Evolutionary conservation across 192 early-diverging fungal genomes (phyloP).

Genomic region (Spizellomyces sp.): DNA sequence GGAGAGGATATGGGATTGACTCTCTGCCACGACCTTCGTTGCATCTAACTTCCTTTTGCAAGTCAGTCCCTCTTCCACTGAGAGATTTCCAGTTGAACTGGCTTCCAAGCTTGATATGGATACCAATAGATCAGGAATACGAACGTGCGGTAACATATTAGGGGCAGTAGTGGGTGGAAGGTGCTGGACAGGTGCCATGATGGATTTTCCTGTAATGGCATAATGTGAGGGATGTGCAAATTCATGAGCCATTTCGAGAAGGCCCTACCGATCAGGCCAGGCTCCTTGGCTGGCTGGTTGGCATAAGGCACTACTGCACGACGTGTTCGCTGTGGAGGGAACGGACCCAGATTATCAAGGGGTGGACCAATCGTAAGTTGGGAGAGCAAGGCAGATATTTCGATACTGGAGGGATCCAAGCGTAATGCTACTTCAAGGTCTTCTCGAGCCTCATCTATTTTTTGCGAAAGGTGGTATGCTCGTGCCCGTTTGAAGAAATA

Average conservation of each 20-base stretch:
- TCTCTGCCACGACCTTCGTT: neutral
- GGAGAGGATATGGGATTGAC: constrained; percentile 13
- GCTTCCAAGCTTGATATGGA: no score
- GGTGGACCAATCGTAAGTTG: constrained; percentile 29
- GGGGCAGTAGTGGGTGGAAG: no score
- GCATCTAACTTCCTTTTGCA: no score
- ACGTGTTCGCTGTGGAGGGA: constrained; percentile 25
- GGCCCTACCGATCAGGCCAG: constrained; percentile 10
- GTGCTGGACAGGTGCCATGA: no score
- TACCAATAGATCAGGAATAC: no score
- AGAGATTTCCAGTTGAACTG: no score
- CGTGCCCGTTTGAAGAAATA: constrained; percentile 23
- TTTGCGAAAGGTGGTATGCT: constrained; percentile 8
- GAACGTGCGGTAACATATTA: no score
- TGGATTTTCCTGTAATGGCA: no score
- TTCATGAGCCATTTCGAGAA: no score
- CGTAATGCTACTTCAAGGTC: constrained; percentile 23
- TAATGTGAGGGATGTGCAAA: no score
- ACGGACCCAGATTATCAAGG: constrained; percentile 15
- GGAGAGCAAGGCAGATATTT: constrained; percentile 33
- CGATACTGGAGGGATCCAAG: constrained; percentile 30
- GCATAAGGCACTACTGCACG: constrained; percentile 8
- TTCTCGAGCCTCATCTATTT: constrained; percentile 31
- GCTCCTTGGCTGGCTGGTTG: constrained; percentile 7
- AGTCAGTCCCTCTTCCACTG: no score